Evolutionary conservation across 148 eudicot genomes (phyloP).

Genomic region (Rheum nobile): DNA sequence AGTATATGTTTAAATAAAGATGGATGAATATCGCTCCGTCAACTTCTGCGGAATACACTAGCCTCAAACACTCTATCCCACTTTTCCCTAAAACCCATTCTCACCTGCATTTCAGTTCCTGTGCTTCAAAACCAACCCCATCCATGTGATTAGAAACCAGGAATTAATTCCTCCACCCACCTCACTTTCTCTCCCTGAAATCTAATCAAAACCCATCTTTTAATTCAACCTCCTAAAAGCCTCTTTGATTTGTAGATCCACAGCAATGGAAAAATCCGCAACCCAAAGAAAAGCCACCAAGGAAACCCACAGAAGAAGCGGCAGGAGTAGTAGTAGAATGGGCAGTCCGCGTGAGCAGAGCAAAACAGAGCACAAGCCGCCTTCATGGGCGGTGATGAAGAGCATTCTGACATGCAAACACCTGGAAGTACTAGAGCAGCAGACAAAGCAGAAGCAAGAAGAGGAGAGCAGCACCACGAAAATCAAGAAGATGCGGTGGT

Average conservation of each 20-base stretch:
- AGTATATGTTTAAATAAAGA: too few species aligned
- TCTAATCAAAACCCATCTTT: too few species aligned
- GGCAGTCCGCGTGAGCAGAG: neutral
- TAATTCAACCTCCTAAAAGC: too few species aligned
- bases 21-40: too few species aligned
- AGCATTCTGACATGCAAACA: conserved; percentile 78
- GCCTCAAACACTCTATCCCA: too few species aligned
- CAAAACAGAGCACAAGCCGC: neutral
- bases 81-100: too few species aligned
- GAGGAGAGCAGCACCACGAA: conserved; percentile 22
- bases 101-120: too few species aligned
- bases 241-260: neutral
- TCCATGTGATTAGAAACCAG: too few species aligned
- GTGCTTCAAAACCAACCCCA: too few species aligned
- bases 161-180: too few species aligned
- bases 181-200: too few species aligned
- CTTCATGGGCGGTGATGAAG: conserved; percentile 68
- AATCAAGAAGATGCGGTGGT: conserved; percentile 52
- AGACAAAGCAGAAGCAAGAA: conserved; percentile 38
- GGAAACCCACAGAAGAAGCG: conserved; percentile 24
- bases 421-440: conserved; percentile 37
- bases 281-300: conserved; percentile 30
- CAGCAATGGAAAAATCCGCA: conserved; percentile 44
- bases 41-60: too few species aligned
- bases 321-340: conserved; percentile 8